These are phyloP conservation scores for Astrephomene gubernaculifera DNA, from an alignment of 139 green algal species.

Conservation along the genomic window DNA sequence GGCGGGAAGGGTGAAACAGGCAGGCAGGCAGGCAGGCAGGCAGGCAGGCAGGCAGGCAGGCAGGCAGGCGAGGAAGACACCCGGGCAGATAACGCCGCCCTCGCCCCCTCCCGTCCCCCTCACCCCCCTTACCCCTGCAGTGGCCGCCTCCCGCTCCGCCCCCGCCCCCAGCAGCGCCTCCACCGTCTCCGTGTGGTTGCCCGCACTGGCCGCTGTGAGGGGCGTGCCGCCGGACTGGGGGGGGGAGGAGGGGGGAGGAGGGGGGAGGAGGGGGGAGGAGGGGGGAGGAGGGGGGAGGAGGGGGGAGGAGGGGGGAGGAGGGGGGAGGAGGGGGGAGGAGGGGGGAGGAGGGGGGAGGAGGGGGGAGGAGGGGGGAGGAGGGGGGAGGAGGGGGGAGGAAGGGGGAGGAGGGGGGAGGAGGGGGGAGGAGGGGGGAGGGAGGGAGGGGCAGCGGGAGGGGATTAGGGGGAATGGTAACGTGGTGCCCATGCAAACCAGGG, in stretches of 20 bases:
- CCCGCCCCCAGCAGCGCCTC: constrained; percentile 29
- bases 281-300: neutral
- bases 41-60: too few species aligned
- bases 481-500: neutral
- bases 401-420: too few species aligned
- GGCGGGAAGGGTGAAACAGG: neutral
- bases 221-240: constrained; percentile 5
- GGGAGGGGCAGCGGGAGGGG: neutral
- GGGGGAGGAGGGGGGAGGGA: too few species aligned
- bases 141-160: constrained; percentile 14
- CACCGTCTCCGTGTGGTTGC: constrained; percentile 27
- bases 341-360: neutral
- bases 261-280: neutral
- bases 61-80: too few species aligned
- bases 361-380: neutral
- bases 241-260: neutral
- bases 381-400: neutral
- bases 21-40: too few species aligned
- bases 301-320: neutral
- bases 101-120: neutral
- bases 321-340: neutral
- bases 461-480: too few species aligned
- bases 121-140: neutral
- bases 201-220: constrained; percentile 10
- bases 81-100: too few species aligned